These are phyloP conservation scores for Rhizoclosmatium sp. DNA, from an alignment of 192 early-diverging fungal species.

Conservation along the genomic window DNA sequence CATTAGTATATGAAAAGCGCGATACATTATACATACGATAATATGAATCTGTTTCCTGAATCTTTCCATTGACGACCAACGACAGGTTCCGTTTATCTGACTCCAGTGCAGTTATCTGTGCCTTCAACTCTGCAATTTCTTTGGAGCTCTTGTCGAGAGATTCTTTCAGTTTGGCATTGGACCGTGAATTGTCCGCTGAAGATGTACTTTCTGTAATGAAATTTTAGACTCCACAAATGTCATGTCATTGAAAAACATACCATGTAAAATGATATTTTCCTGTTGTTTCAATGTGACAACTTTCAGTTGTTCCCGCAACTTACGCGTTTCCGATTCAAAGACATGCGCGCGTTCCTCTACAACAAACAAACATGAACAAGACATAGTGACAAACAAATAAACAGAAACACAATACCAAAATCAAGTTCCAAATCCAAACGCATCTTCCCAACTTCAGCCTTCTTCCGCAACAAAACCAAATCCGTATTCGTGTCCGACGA, in stretches of 20 bases:
- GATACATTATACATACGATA: constrained; percentile 10
- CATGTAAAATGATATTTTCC: constrained; percentile 8
- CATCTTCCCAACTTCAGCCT: neutral
- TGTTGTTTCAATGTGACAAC: neutral
- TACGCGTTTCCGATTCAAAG: constrained; percentile 37
- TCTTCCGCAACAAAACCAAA: neutral
- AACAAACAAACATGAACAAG: neutral
- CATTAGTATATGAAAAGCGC: neutral
- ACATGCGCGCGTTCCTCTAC: constrained; percentile 37
- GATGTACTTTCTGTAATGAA: neutral
- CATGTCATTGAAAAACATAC: neutral
- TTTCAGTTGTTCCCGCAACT: constrained; percentile 15
- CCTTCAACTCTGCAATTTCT: constrained; percentile 31
- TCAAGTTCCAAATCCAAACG: neutral
- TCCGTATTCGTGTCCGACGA: neutral
- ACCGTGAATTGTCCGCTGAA: neutral
- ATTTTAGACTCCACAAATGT: neutral
- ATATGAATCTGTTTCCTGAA: constrained; percentile 27
- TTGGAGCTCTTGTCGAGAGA: constrained; percentile 1
- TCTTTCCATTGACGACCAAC: constrained; percentile 12
- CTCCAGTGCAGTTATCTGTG: constrained; percentile 12
- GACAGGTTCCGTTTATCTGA: constrained; percentile 34
- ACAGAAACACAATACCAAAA: neutral
- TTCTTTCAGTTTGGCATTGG: constrained; percentile 7
- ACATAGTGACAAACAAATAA: neutral